A percentile compares a stretch with the other conserved stretches of the same genome.
Evolutionary conservation across 192 early-diverging fungal genomes (phyloP).

Genomic region (Rhizophagus prolifer): DNA sequence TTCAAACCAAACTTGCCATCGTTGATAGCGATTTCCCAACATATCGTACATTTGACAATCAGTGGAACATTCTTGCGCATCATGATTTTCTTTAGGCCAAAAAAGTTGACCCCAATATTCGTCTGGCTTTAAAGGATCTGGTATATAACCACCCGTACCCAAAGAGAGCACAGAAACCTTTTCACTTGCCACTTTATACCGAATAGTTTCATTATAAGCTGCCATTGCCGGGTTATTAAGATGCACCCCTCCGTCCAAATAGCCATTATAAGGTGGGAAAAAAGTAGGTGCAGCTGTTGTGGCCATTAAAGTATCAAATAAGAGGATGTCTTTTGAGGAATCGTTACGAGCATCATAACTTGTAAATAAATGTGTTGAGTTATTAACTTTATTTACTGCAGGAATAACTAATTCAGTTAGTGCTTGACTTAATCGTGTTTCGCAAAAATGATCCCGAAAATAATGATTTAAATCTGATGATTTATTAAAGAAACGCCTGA

Average conservation of each 20-base stretch:
- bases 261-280: neutral
- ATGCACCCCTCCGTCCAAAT: neutral
- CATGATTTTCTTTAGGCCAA: neutral
- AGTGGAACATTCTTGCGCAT: neutral
- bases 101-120: neutral
- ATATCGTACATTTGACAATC: neutral
- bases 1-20: conserved; percentile 4
- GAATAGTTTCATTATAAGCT: neutral
- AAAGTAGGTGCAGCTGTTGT: conserved; percentile 8
- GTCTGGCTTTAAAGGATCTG: neutral
- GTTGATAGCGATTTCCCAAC: neutral
- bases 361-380: neutral
- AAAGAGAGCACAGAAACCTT: neutral
- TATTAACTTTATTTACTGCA: neutral
- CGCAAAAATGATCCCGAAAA: neutral
- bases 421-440: neutral
- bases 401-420: conserved; percentile 5
- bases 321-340: neutral
- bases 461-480: neutral
- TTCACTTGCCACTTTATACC: neutral
- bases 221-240: neutral
- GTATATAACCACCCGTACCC: neutral
- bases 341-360: neutral
- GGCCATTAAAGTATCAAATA: neutral
- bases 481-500: too few relatives aligned